Percentiles rank a stretch among this genome's conserved stretches.
Evolutionary conservation across 306 rosid species (phyloP).

Genomic region (Ormosia emarginata): DNA sequence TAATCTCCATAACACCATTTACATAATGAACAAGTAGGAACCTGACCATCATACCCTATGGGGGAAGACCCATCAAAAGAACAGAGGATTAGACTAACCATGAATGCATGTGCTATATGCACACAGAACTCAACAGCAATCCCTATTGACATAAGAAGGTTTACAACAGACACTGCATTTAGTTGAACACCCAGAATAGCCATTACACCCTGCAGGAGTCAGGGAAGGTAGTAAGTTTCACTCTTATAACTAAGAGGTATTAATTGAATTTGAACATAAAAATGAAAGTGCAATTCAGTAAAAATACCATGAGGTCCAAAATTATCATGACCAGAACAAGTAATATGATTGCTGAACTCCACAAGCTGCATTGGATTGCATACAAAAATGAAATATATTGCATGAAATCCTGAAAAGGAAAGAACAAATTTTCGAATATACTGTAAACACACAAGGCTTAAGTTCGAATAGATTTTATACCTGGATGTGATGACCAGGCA

Average conservation of each 20-base stretch:
- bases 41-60: conserved; percentile 3
- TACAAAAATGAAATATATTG: not conserved
- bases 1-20: not conserved
- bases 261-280: not conserved
- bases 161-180: conserved; percentile 94
- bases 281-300: not conserved
- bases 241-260: not conserved
- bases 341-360: conserved; percentile 81
- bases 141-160: conserved; percentile 90
- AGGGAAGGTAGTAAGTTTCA: conserved; percentile 15
- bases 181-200: conserved; percentile 87
- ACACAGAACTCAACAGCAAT: conserved; percentile 97
- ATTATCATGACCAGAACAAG: conserved; percentile 89
- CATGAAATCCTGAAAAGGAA: not conserved
- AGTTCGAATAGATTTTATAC: conserved; percentile 42
- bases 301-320: conserved; percentile 84
- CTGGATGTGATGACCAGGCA: conserved; percentile 82
- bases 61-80: not conserved
- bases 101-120: conserved; percentile 87
- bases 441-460: not conserved
- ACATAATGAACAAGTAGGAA: not conserved
- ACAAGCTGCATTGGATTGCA: conserved; percentile 59
- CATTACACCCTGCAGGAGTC: conserved; percentile 87
- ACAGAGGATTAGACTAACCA: conserved; percentile 55
- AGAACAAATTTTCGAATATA: not conserved